phyloP scores from a whole-genome alignment of 768 basidiomycete species.

The Phaffia australis region DNA sequence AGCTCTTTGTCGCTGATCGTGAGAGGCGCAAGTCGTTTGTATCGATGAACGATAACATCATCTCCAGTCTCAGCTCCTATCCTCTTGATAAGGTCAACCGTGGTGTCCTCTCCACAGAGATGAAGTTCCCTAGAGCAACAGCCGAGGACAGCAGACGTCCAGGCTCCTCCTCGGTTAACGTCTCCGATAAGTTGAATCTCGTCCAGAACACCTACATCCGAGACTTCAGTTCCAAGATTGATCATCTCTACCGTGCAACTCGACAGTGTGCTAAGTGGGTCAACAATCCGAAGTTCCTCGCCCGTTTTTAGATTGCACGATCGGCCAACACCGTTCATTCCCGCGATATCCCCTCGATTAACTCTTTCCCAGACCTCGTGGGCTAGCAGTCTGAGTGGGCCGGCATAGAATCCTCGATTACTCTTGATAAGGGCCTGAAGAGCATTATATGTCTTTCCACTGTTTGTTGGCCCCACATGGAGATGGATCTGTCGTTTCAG shows the following conservation, averaged over 20 bases:
- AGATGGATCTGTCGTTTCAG: conserved; percentile 70
- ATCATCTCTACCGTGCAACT: conserved; percentile 95
- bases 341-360: conserved; percentile 79
- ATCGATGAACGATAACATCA: conserved; percentile 64
- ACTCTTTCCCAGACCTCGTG: conserved; percentile 88
- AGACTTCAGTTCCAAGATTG: conserved; percentile 31
- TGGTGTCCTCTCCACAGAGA: conserved; percentile 89
- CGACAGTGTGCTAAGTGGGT: conserved; percentile 47
- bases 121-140: conserved; percentile 70
- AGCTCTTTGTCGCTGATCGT: conserved; percentile 55
- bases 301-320: conserved; percentile 82
- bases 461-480: conserved; percentile 96
- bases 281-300: conserved; percentile 70
- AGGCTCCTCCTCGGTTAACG: conserved; percentile 60
- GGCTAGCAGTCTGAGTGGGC: conserved; percentile 82
- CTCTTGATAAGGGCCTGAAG: conserved; percentile 75
- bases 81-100: conserved; percentile 62
- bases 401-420: conserved; percentile 66
- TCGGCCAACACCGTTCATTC: conserved; percentile 51
- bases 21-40: conserved; percentile 81
- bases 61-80: conserved; percentile 72
- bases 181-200: conserved; percentile 95
- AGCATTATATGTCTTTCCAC: conserved; percentile 91
- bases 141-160: conserved; percentile 74
- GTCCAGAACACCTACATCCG: conserved; percentile 72